Evolutionary conservation across 805 yeast species (phyloP).

Genomic region (Tetrapisispora iriomotensis): DNA sequence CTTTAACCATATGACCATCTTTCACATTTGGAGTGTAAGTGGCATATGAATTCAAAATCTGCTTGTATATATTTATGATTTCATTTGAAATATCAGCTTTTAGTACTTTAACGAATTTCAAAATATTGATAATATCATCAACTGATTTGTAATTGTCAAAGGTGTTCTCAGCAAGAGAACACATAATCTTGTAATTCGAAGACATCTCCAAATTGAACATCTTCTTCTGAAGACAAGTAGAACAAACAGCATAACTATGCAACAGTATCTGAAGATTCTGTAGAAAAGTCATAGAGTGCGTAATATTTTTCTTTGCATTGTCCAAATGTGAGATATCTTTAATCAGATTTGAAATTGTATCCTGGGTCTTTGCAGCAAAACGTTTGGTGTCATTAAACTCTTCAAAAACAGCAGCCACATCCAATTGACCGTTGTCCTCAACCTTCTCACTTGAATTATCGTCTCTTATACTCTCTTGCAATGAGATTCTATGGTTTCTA

Average conservation of each 20-base stretch:
- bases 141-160: slow-evolving; percentile 68
- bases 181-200: slow-evolving; percentile 25
- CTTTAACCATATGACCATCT: slow-evolving; percentile 2
- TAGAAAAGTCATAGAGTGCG: slow-evolving; percentile 73
- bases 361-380: slow-evolving; percentile 67
- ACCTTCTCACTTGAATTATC: slow-evolving; percentile 27
- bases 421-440: slow-evolving; percentile 3
- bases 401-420: slow-evolving; percentile 30
- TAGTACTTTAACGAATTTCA: slow-evolving; percentile 22
- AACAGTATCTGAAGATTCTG: slow-evolving; percentile 81
- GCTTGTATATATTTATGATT: slow-evolving; percentile 8
- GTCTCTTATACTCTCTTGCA: slow-evolving; percentile 37
- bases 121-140: slow-evolving; percentile 40
- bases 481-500: slow-evolving; percentile 38
- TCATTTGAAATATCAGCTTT: slow-evolving; percentile 19
- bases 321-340: slow-evolving; percentile 70
- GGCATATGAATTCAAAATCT: slow-evolving; percentile 5
- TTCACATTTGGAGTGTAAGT: neutral
- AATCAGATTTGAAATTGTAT: slow-evolving; percentile 59
- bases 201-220: slow-evolving; percentile 18
- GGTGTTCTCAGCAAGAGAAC: slow-evolving; percentile 23
- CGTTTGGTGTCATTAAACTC: slow-evolving; percentile 60
- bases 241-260: slow-evolving; percentile 29
- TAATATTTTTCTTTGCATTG: slow-evolving; percentile 72
- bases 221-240: slow-evolving; percentile 7